Conservation (phyloP, 441 rosid genomes). For the Corymbia calophylla region DNA sequence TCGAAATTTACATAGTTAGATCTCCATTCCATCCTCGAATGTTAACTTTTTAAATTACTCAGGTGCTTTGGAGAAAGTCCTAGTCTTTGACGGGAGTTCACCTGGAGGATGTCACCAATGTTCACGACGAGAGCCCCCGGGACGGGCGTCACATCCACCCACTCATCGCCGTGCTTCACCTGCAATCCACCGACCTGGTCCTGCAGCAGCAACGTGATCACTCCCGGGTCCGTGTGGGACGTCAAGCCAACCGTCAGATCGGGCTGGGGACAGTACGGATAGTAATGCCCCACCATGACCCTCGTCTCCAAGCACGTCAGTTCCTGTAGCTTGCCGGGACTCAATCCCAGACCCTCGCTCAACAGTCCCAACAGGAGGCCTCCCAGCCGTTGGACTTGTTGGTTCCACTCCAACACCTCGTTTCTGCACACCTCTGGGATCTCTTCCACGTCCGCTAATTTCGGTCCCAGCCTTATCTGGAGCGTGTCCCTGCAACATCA, state of each 20-base stretch:
- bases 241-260: conserved; percentile 35
- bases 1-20: background rate
- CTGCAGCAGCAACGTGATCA: conserved; percentile 34
- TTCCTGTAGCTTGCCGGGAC: conserved; percentile 14
- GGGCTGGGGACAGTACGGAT: conserved; percentile 50
- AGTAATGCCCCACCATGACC: conserved; percentile 44
- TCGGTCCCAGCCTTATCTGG: conserved; percentile 26
- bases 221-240: conserved; percentile 43
- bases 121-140: conserved; percentile 47
- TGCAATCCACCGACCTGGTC: conserved; percentile 42
- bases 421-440: conserved; percentile 38
- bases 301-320: conserved; percentile 28
- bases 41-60: background rate
- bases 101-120: conserved; percentile 45
- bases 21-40: background rate
- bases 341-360: conserved; percentile 41
- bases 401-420: conserved; percentile 34
- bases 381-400: conserved; percentile 13
- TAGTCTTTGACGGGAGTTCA: background rate
- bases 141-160: conserved; percentile 39
- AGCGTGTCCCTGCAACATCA: conserved; percentile 36
- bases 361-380: conserved; percentile 31
- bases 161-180: conserved; percentile 23
- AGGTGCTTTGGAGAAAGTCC: background rate
- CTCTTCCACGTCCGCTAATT: conserved; percentile 1